These are phyloP conservation scores for Tetrapisispora pingtungensis DNA, from an alignment of 805 yeast genomes.

Conservation along the genomic window DNA sequence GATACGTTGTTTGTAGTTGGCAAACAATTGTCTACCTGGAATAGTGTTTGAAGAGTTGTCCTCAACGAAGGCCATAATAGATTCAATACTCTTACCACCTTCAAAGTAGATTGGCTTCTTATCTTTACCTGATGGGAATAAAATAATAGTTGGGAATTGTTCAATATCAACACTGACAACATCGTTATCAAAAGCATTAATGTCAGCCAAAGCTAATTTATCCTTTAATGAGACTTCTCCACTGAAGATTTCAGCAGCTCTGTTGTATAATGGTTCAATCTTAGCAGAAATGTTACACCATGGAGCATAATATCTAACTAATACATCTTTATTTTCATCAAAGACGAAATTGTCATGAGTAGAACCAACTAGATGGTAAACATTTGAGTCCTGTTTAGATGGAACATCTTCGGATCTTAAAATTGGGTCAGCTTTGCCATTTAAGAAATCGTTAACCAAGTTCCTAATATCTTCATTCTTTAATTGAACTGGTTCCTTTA, in stretches of 20 bases:
- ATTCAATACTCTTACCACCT: slow-evolving; percentile 66
- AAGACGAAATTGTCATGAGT: slow-evolving; percentile 62
- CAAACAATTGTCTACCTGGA: slow-evolving; percentile 39
- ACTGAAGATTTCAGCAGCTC: slow-evolving; percentile 61
- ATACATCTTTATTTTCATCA: slow-evolving; percentile 52
- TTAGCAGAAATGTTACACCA: slow-evolving; percentile 98
- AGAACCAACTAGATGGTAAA: slow-evolving; percentile 70
- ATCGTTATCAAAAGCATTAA: slow-evolving; percentile 88
- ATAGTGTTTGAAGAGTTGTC: slow-evolving; percentile 52
- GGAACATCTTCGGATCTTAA: slow-evolving; percentile 84
- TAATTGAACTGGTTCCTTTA: slow-evolving; percentile 29
- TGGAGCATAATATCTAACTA: slow-evolving; percentile 92
- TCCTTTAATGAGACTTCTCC: slow-evolving; percentile 38
- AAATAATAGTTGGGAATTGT: slow-evolving; percentile 89
- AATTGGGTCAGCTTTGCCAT: slow-evolving; percentile 58
- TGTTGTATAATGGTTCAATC: slow-evolving; percentile 83
- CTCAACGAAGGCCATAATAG: slow-evolving; percentile 60
- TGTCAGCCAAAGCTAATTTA: slow-evolving; percentile 66
- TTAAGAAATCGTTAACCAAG: slow-evolving; percentile 53
- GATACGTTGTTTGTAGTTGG: slow-evolving; percentile 13
- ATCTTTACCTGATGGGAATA: slow-evolving; percentile 82
- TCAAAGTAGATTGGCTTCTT: slow-evolving; percentile 53
- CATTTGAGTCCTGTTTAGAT: slow-evolving; percentile 66
- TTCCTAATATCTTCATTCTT: slow-evolving; percentile 44
- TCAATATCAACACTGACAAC: slow-evolving; percentile 60